These are phyloP conservation scores for Suaeda aralocaspica DNA, from an alignment of 148 eudicot species.

Conservation along the genomic window DNA sequence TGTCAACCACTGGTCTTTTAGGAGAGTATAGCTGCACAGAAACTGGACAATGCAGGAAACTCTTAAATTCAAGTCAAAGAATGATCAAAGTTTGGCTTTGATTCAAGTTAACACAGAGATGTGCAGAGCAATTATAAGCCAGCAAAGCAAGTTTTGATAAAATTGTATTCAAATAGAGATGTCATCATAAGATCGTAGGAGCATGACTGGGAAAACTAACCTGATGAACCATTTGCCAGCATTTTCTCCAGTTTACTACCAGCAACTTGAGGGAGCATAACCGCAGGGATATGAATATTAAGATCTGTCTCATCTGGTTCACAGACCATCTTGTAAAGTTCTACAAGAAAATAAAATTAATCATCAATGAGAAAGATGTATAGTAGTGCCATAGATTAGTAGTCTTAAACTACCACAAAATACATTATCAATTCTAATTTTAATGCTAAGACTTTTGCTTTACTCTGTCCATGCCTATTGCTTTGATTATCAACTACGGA, in stretches of 20 bases:
- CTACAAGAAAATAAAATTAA: slow-evolving; percentile 32
- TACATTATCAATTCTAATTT: no score
- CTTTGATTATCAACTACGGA: no score
- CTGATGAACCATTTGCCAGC: slow-evolving; percentile 53
- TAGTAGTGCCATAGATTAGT: no score
- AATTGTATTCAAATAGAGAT: not conserved
- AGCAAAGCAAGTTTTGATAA: not conserved
- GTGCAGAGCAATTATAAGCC: not conserved
- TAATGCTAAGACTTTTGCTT: no score
- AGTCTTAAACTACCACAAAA: no score
- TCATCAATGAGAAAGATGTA: no score
- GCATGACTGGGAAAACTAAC: slow-evolving; percentile 29
- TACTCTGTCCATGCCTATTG: no score
- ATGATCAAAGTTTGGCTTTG: not conserved
- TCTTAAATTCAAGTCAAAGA: not conserved
- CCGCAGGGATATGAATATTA: slow-evolving; percentile 70
- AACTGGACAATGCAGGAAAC: slow-evolving; percentile 33
- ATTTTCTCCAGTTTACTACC: slow-evolving; percentile 57
- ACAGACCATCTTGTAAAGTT: slow-evolving; percentile 88
- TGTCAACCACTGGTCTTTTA: slow-evolving; percentile 57
- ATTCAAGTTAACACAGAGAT: not conserved
- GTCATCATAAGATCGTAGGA: not conserved
- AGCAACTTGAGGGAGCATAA: slow-evolving; percentile 81
- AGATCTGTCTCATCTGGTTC: slow-evolving; percentile 80
- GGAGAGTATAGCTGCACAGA: slow-evolving; percentile 88